These are phyloP conservation scores for Uronychia binucleata DNA, from an alignment of 73 alveolate genomes.

Conservation along the genomic window DNA sequence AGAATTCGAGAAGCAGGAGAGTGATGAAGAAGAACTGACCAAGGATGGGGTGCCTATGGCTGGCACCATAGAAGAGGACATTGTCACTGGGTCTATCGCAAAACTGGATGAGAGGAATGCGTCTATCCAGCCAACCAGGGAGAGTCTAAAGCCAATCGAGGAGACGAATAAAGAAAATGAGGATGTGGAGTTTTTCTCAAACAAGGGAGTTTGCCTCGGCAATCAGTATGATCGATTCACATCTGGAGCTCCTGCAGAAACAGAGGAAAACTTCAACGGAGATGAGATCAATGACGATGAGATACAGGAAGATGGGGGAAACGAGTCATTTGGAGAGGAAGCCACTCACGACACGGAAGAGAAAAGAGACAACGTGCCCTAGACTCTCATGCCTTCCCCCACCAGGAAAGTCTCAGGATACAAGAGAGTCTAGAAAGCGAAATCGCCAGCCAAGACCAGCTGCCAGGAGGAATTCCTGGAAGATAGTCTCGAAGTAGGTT, in stretches of 20 bases:
- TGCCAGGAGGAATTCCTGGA: neutral
- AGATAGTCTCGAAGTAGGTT: neutral
- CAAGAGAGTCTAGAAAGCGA: neutral
- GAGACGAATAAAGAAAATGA: no score
- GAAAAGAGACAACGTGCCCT: neutral
- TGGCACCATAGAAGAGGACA: neutral
- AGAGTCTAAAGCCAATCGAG: no score
- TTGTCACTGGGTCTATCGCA: neutral
- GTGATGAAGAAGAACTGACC: neutral
- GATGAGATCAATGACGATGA: no score
- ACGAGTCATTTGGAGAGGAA: neutral
- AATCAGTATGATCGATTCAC: no score
- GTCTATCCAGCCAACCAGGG: no score
- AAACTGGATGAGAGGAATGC: neutral
- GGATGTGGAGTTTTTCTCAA: no score
- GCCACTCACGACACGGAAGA: neutral
- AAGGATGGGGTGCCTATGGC: neutral
- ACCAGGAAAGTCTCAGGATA: constrained; percentile 1
- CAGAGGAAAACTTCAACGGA: no score
- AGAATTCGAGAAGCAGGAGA: neutral
- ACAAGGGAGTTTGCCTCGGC: no score
- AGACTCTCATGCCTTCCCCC: no score
- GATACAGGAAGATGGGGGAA: neutral
- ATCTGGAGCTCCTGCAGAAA: no score
- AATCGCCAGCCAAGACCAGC: neutral